phyloP scores from a whole-genome alignment of 805 yeast species.

The Wickerhamomyces mucosus region DNA sequence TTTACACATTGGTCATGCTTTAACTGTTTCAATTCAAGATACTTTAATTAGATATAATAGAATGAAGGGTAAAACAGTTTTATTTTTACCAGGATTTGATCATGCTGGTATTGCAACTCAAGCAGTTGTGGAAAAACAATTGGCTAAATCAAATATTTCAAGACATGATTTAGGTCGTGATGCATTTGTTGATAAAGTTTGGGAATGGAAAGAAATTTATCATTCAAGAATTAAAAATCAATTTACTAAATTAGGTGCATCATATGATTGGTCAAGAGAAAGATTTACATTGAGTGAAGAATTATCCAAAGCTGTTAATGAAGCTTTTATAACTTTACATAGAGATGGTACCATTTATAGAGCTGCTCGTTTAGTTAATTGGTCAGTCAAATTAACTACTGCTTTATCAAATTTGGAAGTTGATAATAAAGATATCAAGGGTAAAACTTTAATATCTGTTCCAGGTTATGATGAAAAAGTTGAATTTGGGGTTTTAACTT shows the following conservation, averaged over 20 bases:
- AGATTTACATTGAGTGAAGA: constrained; percentile 85
- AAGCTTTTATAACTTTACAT: constrained; percentile 84
- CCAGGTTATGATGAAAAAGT: constrained; percentile 87
- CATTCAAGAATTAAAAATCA: constrained; percentile 80
- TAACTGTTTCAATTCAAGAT: constrained; percentile 93
- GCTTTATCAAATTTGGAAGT: constrained; percentile 96
- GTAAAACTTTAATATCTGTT: constrained; percentile 69
- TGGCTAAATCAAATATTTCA: constrained; percentile 74
- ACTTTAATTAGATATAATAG: constrained; percentile 87
- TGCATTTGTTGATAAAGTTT: constrained; percentile 74
- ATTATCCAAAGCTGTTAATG: constrained; percentile 70
- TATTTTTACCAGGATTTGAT: constrained; percentile 94
- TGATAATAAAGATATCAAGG: constrained; percentile 81
- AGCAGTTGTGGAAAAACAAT: constrained; percentile 92
- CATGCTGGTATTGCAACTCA: constrained; percentile 99
- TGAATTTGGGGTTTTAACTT: constrained; percentile 96
- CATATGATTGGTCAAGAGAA: constrained; percentile 94
- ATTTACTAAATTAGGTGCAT: constrained; percentile 83
- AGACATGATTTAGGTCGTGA: constrained; percentile 96
- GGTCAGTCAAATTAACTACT: constrained; percentile 93
- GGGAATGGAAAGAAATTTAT: constrained; percentile 98
- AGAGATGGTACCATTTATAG: constrained; percentile 95
- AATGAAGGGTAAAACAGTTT: constrained; percentile 92
- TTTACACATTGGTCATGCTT: constrained; percentile 95
- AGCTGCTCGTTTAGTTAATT: constrained; percentile 86